phyloP scores from a whole-genome alignment of 208 protist genomes.

The Leishmania lainsoni region DNA sequence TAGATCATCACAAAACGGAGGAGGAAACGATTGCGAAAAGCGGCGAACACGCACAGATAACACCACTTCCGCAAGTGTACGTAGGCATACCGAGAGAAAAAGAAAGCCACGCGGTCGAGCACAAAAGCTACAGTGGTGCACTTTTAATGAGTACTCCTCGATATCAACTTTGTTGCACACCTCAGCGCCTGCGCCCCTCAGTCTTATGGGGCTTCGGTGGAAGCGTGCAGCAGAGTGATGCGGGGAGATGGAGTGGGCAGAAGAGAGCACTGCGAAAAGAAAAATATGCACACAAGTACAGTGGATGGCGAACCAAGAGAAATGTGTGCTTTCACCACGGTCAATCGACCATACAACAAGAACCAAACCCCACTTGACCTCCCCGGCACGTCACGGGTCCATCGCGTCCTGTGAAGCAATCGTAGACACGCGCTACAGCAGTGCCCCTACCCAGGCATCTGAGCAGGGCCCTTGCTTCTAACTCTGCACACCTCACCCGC shows the following conservation, averaged over 20 bases:
- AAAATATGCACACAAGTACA: background rate
- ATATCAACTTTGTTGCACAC: background rate
- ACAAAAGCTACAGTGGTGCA: background rate
- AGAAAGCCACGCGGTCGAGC: background rate
- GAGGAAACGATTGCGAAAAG: background rate
- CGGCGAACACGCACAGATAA: background rate
- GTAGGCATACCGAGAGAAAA: conserved; percentile 10
- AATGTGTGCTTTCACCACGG: too few species aligned
- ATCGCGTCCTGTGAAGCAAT: background rate
- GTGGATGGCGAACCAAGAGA: too few species aligned
- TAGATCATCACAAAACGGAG: background rate
- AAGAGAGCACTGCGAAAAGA: background rate
- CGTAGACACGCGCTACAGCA: background rate
- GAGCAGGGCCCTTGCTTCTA: background rate
- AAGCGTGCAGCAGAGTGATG: background rate
- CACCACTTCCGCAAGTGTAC: background rate
- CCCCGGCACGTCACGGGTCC: background rate
- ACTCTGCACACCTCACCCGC: background rate
- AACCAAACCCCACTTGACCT: background rate
- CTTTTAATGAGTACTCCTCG: too few species aligned
- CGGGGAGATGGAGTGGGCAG: background rate
- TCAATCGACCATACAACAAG: background rate
- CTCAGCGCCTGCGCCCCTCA: background rate
- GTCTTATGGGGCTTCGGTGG: background rate
- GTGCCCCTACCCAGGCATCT: background rate